A percentile compares a stretch with the other conserved stretches of the same genome.
These are phyloP conservation scores for Orbilia oligospora DNA, from an alignment of 2,329 filamentous ascomycete genomes.

Conservation along the genomic window DNA sequence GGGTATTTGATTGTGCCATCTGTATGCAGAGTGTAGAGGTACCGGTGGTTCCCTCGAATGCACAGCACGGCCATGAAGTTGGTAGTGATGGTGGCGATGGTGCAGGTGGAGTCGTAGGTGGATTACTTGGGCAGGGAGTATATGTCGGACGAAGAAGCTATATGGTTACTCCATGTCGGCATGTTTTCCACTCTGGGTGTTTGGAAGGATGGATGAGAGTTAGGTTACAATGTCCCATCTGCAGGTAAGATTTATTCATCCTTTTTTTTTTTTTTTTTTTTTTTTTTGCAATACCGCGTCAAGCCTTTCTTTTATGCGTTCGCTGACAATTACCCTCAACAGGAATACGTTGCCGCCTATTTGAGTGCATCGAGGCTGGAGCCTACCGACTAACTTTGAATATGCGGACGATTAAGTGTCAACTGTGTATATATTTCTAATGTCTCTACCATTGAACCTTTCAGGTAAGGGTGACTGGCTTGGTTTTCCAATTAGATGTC, in stretches of 20 bases:
- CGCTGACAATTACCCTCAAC: slow-evolving; percentile 12
- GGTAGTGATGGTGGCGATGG: neutral
- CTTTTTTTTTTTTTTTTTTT: neutral
- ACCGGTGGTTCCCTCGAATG: slow-evolving; percentile 75
- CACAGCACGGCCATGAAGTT: slow-evolving; percentile 65
- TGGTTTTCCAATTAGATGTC: neutral
- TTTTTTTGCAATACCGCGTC: too few species aligned
- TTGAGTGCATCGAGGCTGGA: slow-evolving; percentile 38
- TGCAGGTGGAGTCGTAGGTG: slow-evolving; percentile 71
- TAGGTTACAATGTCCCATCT: slow-evolving; percentile 93
- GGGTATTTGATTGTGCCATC: slow-evolving; percentile 90
- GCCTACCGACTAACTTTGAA: neutral
- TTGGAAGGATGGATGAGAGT: slow-evolving; percentile 97
- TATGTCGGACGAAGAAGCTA: slow-evolving; percentile 81
- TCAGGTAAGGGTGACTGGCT: neutral
- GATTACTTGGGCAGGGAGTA: slow-evolving; percentile 69
- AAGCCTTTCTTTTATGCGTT: neutral
- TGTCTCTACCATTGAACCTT: neutral
- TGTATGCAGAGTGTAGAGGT: slow-evolving; percentile 94
- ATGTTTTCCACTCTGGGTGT: slow-evolving; percentile 94
- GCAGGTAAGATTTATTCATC: slow-evolving; percentile 70
- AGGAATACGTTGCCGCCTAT: slow-evolving; percentile 64
- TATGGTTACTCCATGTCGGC: slow-evolving; percentile 97
- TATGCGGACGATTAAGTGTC: neutral
- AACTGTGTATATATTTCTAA: slow-evolving; percentile 5